A percentile compares a stretch with the other conserved stretches of the same genome.
phyloP scores from a whole-genome alignment of 371 early-diverging fungal genomes.

The Capillidium rhysosporum region DNA sequence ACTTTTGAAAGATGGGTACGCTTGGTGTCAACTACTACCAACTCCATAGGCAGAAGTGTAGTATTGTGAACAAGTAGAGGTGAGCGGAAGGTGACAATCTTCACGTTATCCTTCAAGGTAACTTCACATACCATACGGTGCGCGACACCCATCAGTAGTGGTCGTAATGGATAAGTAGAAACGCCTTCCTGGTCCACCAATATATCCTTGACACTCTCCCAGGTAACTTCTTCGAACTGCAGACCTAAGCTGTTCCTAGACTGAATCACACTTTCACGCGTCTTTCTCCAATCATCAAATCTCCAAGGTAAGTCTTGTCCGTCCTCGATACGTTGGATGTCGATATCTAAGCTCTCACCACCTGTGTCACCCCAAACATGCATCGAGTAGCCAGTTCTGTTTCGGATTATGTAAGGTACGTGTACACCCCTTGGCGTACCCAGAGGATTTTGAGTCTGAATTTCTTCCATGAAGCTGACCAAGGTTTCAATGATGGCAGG shows the following conservation, averaged over 20 bases:
- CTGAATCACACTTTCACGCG: slow-evolving; percentile 47
- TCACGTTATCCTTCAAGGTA: slow-evolving; percentile 61
- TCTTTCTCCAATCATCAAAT: slow-evolving; percentile 88
- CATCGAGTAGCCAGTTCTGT: slow-evolving; percentile 76
- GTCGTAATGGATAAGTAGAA: slow-evolving; percentile 51
- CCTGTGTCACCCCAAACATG: slow-evolving; percentile 53
- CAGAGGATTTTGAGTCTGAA: neutral
- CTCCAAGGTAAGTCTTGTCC: slow-evolving; percentile 71
- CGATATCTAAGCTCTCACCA: slow-evolving; percentile 21
- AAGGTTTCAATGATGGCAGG: slow-evolving; percentile 57
- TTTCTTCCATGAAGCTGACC: slow-evolving; percentile 20
- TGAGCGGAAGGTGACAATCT: slow-evolving; percentile 82
- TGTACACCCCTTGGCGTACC: slow-evolving; percentile 11
- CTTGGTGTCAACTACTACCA: slow-evolving; percentile 45
- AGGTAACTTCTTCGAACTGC: slow-evolving; percentile 65
- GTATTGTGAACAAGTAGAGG: slow-evolving; percentile 59
- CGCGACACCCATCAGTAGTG: slow-evolving; percentile 47
- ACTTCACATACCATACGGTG: slow-evolving; percentile 80
- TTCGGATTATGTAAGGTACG: slow-evolving; percentile 70
- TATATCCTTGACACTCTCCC: slow-evolving; percentile 78
- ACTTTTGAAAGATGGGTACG: slow-evolving; percentile 24
- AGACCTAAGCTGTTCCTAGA: slow-evolving; percentile 54
- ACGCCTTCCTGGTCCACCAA: slow-evolving; percentile 75
- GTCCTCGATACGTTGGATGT: slow-evolving; percentile 42
- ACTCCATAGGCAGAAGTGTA: slow-evolving; percentile 57